Evolutionary conservation across 257 asterid species (phyloP).

Genomic region (Lycium barbarum): DNA sequence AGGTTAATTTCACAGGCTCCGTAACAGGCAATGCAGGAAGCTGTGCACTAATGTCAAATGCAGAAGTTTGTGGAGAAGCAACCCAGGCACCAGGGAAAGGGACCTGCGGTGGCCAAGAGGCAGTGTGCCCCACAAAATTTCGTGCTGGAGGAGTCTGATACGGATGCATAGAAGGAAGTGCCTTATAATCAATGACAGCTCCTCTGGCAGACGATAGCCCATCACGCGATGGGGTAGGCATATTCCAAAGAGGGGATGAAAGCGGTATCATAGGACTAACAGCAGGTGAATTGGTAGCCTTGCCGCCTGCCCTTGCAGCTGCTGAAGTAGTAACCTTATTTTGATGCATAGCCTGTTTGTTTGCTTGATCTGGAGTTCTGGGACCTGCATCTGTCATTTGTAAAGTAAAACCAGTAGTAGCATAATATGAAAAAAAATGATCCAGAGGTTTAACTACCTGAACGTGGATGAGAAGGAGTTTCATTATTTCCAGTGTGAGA

Average conservation of each 20-base stretch:
- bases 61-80: constrained; percentile 73
- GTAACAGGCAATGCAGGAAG: constrained; percentile 57
- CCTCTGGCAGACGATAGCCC: constrained; percentile 62
- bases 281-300: constrained; percentile 57
- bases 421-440: constrained; percentile 26
- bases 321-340: constrained; percentile 58
- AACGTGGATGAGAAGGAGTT: constrained; percentile 60
- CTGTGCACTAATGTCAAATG: constrained; percentile 60
- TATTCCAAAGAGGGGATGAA: constrained; percentile 92
- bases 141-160: constrained; percentile 70
- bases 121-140: constrained; percentile 57
- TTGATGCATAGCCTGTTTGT: constrained; percentile 53
- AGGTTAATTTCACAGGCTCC: constrained; percentile 60
- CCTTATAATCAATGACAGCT: constrained; percentile 67
- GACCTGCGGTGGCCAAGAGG: constrained; percentile 67
- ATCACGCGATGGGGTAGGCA: constrained; percentile 74
- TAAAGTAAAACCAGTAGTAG: constrained; percentile 36
- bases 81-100: constrained; percentile 77
- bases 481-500: constrained; percentile 54
- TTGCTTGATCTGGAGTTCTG: constrained; percentile 62
- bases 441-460: constrained; percentile 57
- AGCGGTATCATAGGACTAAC: constrained; percentile 70
- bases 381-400: constrained; percentile 56
- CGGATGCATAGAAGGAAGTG: constrained; percentile 76
- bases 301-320: constrained; percentile 60